phyloP scores from a whole-genome alignment of 2,329 filamentous ascomycete genomes.

The Neocatenulostroma microsporum region DNA sequence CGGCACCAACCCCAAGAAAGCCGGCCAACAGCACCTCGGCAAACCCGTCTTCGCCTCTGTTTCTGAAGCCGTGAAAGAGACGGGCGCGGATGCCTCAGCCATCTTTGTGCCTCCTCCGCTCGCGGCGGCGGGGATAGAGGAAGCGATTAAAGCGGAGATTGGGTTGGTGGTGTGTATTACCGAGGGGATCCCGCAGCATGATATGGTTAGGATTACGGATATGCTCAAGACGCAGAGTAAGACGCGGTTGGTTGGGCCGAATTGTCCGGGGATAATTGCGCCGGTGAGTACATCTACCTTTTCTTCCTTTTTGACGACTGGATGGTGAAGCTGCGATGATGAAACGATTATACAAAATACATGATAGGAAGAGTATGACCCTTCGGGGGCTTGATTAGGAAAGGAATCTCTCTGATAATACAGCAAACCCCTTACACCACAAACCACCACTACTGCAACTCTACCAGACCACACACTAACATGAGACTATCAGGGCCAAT shows the following conservation, averaged over 20 bases:
- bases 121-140: conserved; percentile 91
- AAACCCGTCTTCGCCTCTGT: conserved; percentile 91
- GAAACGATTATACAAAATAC: conserved; percentile 22
- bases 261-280: conserved; percentile 96
- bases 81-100: conserved; percentile 81
- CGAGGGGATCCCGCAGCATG: conserved; percentile 95
- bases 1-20: conserved; percentile 99
- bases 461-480: conserved; percentile 5
- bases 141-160: conserved; percentile 88
- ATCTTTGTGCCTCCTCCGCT: conserved; percentile 96
- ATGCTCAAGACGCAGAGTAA: conserved; percentile 97
- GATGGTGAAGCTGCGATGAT: conserved; percentile 15
- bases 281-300: conserved; percentile 41
- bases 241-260: conserved; percentile 92
- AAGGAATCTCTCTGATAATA: conserved; percentile 8
- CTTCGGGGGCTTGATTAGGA: conserved; percentile 25
- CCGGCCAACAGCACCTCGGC: conserved; percentile 78
- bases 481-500: conserved; percentile 59
- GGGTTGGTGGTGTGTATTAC: conserved; percentile 96
- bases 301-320: conserved; percentile 14
- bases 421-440: not conserved
- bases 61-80: conserved; percentile 78
- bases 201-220: conserved; percentile 98
- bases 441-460: not conserved
- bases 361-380: conserved; percentile 35